Base-by-base conservation (phyloP, 2,329 filamentous ascomycete species). In the Aspergillus novoparasiticus region DNA sequence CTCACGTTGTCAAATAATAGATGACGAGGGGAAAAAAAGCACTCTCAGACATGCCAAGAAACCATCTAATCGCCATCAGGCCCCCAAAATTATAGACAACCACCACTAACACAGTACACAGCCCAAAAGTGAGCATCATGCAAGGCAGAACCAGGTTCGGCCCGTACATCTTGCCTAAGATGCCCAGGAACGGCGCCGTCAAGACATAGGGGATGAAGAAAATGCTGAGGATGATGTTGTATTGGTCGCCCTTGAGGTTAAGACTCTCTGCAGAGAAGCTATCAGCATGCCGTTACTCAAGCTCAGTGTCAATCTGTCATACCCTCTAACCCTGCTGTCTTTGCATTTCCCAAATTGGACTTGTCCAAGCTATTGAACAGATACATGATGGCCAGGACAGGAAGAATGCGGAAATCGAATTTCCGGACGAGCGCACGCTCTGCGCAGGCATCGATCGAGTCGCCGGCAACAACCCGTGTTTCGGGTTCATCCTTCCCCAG, bases 381-480 rank as follows among this genome's bases (percentile, higher is more conserved):
- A 61, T 86, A 86, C 84, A 86, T 86, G 45, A 84, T 65, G 0
- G 84, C 82, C 10, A 86, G 72, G 51, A 86, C 79, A 3, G 85
- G 85, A 16, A 86, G 73, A 56, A 87, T 56, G 16, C 66, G 71
- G 23, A 72, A 68, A 45, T 73, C 71, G 66, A 86, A 83, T 63
- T 86, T 86, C 78, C 82, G 80, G 54, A 83, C 80, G 23, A 86
- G 72, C 6, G 73, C 70, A 26, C 76, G 67, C 63, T 82, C 80
- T 4, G 78, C 78, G 14, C 69, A 71, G 6, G 73, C 68, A 57
- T 80, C 78, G 50, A 81, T 77, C 4, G 51, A 36, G 51, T 54
- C 51, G 11, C 19, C 30, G 3, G 36, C n/a, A n/a, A 12, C 30
- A 21, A 54, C 28, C 12, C 10, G 30, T 0, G 30, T n/a, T 14